These are phyloP conservation scores for Flaveria bidentis DNA, from an alignment of 129 eudicot genomes.

Conservation along the genomic window DNA sequence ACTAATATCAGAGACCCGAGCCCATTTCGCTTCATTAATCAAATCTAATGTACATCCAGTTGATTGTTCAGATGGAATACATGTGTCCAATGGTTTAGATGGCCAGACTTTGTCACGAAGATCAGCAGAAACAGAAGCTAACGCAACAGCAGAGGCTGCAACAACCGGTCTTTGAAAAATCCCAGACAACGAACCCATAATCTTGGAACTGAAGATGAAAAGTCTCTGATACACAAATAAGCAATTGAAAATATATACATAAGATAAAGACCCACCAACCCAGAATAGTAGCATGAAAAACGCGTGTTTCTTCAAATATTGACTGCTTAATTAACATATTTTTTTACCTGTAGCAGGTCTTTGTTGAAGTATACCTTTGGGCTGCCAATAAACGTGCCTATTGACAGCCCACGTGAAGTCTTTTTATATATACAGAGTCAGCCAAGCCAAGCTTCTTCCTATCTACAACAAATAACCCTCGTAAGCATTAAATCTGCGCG, in stretches of 20 bases:
- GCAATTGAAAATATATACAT: slow-evolving; percentile 14
- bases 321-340: slow-evolving; percentile 21
- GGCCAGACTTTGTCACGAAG: slow-evolving; percentile 66
- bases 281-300: slow-evolving; percentile 14
- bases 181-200: slow-evolving; percentile 82
- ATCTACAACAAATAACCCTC: slow-evolving; percentile 24
- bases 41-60: slow-evolving; percentile 35
- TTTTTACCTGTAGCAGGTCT: slow-evolving; percentile 40
- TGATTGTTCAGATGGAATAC: slow-evolving; percentile 46
- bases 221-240: slow-evolving; percentile 37
- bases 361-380: slow-evolving; percentile 32
- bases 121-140: slow-evolving; percentile 87
- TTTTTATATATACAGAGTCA: slow-evolving; percentile 29
- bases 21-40: slow-evolving; percentile 34
- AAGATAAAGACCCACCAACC: slow-evolving; percentile 32
- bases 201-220: slow-evolving; percentile 29
- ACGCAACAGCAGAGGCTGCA: slow-evolving; percentile 95
- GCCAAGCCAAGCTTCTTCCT: slow-evolving; percentile 37
- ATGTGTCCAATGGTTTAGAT: slow-evolving; percentile 39
- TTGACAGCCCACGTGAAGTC: slow-evolving; percentile 46
- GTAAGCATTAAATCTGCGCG: slow-evolving; percentile 18
- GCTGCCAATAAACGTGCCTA: slow-evolving; percentile 51
- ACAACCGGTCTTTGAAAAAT: slow-evolving; percentile 79
- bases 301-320: slow-evolving; percentile 25
- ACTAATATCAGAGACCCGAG: slow-evolving; percentile 54